A percentile compares a stretch with the other conserved stretches of the same genome.
These are phyloP conservation scores for Kodamaea kakaduensis DNA, from an alignment of 805 yeast genomes.

Conservation along the genomic window DNA sequence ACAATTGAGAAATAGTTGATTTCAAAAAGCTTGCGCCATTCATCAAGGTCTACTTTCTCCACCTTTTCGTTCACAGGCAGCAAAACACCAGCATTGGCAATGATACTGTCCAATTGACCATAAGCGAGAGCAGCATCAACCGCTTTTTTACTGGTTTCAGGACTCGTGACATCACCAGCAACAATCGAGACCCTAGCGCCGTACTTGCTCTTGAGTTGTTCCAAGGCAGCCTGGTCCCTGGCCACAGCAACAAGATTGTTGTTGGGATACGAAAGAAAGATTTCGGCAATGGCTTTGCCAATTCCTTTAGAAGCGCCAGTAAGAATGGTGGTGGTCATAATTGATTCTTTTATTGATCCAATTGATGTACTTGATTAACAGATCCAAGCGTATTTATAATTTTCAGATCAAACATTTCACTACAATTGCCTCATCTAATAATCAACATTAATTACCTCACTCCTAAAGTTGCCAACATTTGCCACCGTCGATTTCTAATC, in stretches of 20 bases:
- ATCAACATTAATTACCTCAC: too few species aligned
- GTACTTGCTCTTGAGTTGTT: constrained; percentile 37
- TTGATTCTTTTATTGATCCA: neutral
- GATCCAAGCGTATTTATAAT: too few species aligned
- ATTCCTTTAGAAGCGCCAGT: constrained; percentile 77
- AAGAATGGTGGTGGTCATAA: constrained; percentile 35
- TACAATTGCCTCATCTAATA: too few species aligned
- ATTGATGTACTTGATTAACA: too few species aligned
- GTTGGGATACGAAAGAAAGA: constrained; percentile 35
- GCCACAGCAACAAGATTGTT: constrained; percentile 66
- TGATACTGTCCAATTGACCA: constrained; percentile 58
- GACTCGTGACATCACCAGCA: constrained; percentile 58
- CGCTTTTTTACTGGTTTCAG: constrained; percentile 30
- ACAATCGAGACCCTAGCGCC: constrained; percentile 49
- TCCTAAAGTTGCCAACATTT: too few species aligned
- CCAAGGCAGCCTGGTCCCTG: constrained; percentile 51
- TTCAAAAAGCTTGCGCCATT: constrained; percentile 66
- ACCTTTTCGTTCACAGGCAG: constrained; percentile 63
- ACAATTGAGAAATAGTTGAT: constrained; percentile 77
- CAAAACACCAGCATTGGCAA: constrained; percentile 80
- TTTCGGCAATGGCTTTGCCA: constrained; percentile 69
- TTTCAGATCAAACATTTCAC: neutral
- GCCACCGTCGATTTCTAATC: too few species aligned
- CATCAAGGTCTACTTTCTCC: constrained; percentile 46
- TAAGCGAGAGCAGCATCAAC: constrained; percentile 47